Conservation (phyloP, 2,329 filamentous ascomycete species). For the Sclerotinia minor region DNA sequence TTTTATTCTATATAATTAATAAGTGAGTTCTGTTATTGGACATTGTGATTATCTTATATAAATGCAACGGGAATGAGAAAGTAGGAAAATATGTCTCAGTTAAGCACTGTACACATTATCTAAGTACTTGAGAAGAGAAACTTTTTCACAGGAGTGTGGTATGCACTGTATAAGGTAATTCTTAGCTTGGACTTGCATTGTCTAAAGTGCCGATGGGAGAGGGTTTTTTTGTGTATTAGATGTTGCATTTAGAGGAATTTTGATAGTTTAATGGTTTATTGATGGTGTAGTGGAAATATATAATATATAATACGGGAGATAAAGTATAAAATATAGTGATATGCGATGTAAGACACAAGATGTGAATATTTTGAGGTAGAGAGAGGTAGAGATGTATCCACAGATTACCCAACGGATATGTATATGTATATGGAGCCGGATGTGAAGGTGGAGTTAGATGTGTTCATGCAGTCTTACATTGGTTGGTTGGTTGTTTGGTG, state of each 20-base stretch:
- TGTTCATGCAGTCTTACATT: too few species aligned
- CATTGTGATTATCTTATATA: too few species aligned
- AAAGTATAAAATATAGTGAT: conserved; percentile 8
- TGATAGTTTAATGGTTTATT: neutral
- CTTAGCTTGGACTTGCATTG: conserved; percentile 5
- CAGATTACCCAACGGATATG: neutral
- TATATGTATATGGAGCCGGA: neutral
- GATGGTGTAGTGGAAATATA: conserved; percentile 8
- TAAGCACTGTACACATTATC: conserved; percentile 26
- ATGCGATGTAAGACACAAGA: too few species aligned
- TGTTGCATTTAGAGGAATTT: neutral
- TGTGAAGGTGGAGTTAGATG: conserved; percentile 2
- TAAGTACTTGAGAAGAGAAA: conserved; percentile 1
- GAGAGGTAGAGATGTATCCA: neutral
- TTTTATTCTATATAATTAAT: too few species aligned
- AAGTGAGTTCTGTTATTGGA: too few species aligned
- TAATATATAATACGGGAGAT: neutral
- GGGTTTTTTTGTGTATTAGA: neutral
- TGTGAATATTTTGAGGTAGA: too few species aligned
- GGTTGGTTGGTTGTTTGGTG: too few species aligned
- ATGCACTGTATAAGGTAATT: conserved; percentile 8
- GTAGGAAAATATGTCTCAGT: conserved; percentile 33
- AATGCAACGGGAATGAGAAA: conserved; percentile 21
- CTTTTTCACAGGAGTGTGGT: neutral
- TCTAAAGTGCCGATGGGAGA: neutral